These are phyloP conservation scores for Fusarium paranaense DNA, from an alignment of 2,329 filamentous ascomycete genomes.

Conservation along the genomic window DNA sequence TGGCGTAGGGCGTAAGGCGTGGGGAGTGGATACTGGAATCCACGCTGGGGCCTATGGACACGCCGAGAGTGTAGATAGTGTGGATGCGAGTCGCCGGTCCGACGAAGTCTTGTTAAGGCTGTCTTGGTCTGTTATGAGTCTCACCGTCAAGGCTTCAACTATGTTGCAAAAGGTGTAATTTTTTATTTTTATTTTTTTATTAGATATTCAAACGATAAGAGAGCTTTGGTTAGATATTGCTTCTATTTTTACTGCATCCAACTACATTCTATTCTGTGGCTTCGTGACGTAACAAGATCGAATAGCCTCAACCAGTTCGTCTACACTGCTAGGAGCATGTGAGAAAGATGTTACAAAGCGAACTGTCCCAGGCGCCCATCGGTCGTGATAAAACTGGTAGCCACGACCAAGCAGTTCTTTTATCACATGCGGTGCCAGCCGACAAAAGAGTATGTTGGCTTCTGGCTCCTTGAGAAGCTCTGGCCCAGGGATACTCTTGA, in stretches of 20 bases:
- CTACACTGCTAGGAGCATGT: not conserved
- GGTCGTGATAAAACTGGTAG: slow-evolving; percentile 5
- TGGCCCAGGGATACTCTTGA: not conserved
- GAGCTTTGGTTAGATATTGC: not conserved
- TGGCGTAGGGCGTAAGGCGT: not conserved
- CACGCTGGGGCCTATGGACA: not conserved
- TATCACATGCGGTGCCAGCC: not conserved
- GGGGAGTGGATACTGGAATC: not conserved
- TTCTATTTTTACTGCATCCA: not conserved
- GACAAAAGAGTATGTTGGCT: not conserved
- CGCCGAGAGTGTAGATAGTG: not conserved
- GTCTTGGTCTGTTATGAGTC: not conserved
- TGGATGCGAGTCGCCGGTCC: too few relatives aligned
- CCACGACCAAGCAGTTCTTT: not conserved
- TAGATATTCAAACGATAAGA: not conserved
- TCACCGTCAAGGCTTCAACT: not conserved
- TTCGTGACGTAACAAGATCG: not conserved
- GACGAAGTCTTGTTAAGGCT: not conserved
- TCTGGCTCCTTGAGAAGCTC: not conserved
- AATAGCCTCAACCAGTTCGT: not conserved
- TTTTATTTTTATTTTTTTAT: not conserved
- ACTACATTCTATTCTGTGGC: not conserved
- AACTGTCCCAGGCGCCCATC: slow-evolving; percentile 1
- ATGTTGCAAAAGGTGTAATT: not conserved
- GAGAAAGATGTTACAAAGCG: slow-evolving; percentile 5